Evolutionary conservation across 306 rosid genomes (phyloP).

Genomic region (Lotus japonicus): DNA sequence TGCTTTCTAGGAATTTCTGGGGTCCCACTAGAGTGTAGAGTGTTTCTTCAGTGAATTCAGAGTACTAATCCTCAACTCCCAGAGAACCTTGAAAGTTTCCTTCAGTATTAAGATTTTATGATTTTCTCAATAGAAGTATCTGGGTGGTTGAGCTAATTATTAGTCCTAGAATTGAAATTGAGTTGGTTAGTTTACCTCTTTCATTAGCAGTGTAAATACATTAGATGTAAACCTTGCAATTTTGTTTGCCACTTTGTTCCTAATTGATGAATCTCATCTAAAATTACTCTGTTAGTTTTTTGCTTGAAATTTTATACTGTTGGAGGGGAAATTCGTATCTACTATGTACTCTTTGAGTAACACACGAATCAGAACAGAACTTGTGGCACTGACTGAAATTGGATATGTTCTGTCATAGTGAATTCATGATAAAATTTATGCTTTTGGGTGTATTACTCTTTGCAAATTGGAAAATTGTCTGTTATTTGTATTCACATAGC

Average conservation of each 20-base stretch:
- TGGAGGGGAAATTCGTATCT: neutral
- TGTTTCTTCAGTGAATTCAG: neutral
- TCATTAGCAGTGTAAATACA: neutral
- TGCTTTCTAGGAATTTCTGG: neutral
- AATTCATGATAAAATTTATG: neutral
- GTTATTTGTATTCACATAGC: neutral
- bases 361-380: neutral
- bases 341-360: neutral
- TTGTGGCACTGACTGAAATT: neutral
- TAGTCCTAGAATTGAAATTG: neutral
- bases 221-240: neutral
- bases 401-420: neutral
- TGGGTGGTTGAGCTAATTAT: neutral
- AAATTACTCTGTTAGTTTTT: neutral
- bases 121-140: neutral
- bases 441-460: neutral
- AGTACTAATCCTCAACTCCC: neutral
- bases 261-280: neutral
- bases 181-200: too few species aligned
- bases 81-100: neutral
- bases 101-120: constrained; percentile 3
- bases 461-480: neutral
- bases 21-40: neutral
- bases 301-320: neutral
- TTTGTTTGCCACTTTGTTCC: neutral